These are phyloP conservation scores for Nothophaeocryptopus gaeumannii DNA, from an alignment of 2,329 filamentous ascomycete species.

Conservation along the genomic window DNA sequence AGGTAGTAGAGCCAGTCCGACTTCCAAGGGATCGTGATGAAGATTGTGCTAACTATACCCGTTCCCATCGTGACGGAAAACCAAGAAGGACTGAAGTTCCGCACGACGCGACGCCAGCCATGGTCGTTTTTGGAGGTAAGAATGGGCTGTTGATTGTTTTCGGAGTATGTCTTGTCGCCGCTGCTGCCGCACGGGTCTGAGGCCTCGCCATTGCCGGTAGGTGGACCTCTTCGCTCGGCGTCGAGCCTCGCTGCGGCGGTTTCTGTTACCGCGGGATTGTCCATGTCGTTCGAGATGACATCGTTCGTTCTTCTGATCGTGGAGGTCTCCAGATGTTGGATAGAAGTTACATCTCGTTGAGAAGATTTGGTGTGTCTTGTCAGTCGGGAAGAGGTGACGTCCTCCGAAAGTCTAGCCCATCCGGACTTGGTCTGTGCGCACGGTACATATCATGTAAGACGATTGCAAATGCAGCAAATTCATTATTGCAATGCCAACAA, in stretches of 20 bases:
- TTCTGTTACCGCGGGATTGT: constrained; percentile 5
- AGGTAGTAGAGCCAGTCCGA: constrained; percentile 57
- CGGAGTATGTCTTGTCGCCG: not conserved
- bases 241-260: constrained; percentile 6
- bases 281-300: not conserved
- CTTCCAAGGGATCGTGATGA: constrained; percentile 62
- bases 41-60: constrained; percentile 62
- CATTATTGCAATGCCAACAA: too few species aligned
- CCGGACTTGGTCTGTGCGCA: too few species aligned
- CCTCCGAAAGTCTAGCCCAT: too few species aligned
- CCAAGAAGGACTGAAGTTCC: constrained; percentile 33
- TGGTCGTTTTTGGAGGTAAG: constrained; percentile 12
- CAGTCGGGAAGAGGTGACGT: too few species aligned
- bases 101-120: constrained; percentile 30
- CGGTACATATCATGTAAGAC: too few species aligned
- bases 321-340: too few species aligned
- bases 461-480: too few species aligned
- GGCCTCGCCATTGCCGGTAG: not conserved
- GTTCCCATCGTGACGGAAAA: constrained; percentile 56
- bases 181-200: constrained; percentile 3
- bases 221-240: not conserved
- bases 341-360: too few species aligned
- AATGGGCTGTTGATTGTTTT: not conserved
- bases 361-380: too few species aligned
- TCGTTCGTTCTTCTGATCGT: too few species aligned